Base-by-base conservation (phyloP, 2,329 filamentous ascomycete species). In the Leptographium wingfieldii region DNA sequence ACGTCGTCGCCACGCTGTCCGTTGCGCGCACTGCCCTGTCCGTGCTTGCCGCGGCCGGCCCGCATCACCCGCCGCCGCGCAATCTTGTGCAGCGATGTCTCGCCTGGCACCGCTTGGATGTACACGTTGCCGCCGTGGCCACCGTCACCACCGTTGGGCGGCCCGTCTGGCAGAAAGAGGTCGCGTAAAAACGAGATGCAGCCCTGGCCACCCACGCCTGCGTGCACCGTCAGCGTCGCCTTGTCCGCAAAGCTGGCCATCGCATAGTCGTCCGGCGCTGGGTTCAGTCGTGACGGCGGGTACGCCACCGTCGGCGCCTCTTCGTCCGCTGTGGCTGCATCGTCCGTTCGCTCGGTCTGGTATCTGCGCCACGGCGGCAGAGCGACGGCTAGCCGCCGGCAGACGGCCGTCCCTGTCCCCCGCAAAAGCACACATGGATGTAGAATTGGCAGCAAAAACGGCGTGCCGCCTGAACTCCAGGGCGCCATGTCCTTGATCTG, bases 141-240 rank as follows among this genome's bases (percentile, higher is more conserved):
- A 51, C 94, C 94, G 69, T 99, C 91, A 62, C 94, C 94, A 56
- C 94, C 94, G 71, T 99, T 97, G 11, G 94, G 84, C 12, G 94
- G 94, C 0, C 94, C 94, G 64, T 95, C 86, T 53, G 86, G 83
- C 35, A 96, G 79, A 72, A 88, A 97, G 64, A 92, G 92, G 68
- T 99, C 94, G 25, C 92, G 86, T 52, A 95, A 76, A 70, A 97
- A 99, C 0, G 94, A 94, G 57, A 97, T 90, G 69, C 94, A 99
- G 64, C 94, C 94, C 69, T 94, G 86, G 10, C 94, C 94, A 31
- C 94, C 94, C 2, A 78, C 74, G 10, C 94, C 94, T 22, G 92
- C 88, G 66, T 87, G 81, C 3, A 97, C 73, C 0, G 83, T 88
- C 33, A 97, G 73, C 9, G 83, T 82, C 59, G 92, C 92, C 70